Base-by-base conservation (phyloP, 2,329 filamentous ascomycete genomes). In the Phoma sp. region DNA sequence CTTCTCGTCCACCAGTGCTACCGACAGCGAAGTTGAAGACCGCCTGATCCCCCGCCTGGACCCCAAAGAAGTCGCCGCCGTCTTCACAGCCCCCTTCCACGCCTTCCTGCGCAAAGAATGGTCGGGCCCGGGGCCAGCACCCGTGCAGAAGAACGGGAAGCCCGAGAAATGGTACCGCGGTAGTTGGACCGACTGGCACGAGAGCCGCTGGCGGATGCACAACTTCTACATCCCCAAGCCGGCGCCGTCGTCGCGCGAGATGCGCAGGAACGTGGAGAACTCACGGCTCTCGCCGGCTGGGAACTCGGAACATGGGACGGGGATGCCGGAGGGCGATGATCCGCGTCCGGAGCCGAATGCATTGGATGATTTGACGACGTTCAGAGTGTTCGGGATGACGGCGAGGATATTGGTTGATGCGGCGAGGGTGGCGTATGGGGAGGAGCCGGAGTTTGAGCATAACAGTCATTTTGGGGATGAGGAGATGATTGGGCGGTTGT, bases 361-460 rank as follows among this genome's bases (percentile, higher is more conserved):
- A 3, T 47, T 73, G n/a, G 62, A 71, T 4, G 79, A 79, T 2
- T 68, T 82, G 39, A 77, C 77, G 37, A 80, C 89, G 33, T 96
- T 95, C 76, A 87, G 89, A 63, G 92, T 98, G 4, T 97, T 93
- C 84, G 93, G 93, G 13, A 93, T 98, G 91, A 98, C 93, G 47
- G 93, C 91, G 2, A 81, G 91, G 47, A 93, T 98, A 49, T 74
- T 97, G 49, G 90, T 97, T 4, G 93, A 98, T 76, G 89, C 89
- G 4, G 93, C 93, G 30, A 82, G 90, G 58, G 82, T 96, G 14
- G 93, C 93, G 18, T 98, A 95, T 72, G 88, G 78, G 2, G 83
- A 89, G 76, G 86, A 90, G 70, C 93, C 93, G 4, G 89, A 91
- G 70, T 96, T 96, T 73, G 91, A 96, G 78, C 85, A 85, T 66